Evolutionary conservation across 495 filamentous ascomycete species (phyloP), one percentile per base, ranked within the genome.

Genomic region (Ramalina intermedia): DNA sequence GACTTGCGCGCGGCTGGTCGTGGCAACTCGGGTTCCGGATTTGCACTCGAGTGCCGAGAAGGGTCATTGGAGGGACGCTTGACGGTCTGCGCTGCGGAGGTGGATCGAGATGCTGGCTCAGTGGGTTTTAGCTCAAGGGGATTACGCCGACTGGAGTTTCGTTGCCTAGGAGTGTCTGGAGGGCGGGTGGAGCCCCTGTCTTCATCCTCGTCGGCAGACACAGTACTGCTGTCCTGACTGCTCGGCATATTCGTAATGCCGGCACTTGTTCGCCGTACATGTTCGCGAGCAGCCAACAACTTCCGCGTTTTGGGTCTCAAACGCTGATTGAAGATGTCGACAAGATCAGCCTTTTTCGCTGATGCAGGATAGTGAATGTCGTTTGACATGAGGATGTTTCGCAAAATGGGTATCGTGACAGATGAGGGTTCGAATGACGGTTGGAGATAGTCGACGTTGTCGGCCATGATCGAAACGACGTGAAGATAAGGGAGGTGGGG

Each of bases 321-420:
- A 49, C 90, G 71, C 37, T 84, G 71, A 56, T 84, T 81, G 61
- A 98, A 86, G 24, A 96, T 70, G 4, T 82, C 77, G 47, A 98
- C 67, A 37, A 98, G 80, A 54, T 94, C 80, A 1, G 78, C 64
- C 67, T 98, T 98, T 65, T 96, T 96, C 33, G 83, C 79, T 43
- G 87, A 76, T 7, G 86, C 77, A 1, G 88, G 81, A 64, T 95
- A 96, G 12, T 78, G 57, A 50, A 96, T 69, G 61, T 86, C 81
- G 66, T 98, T 82, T 47, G 78, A 81, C 54, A 96, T 80, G 27
- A 98, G 79, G 52, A 96, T 90, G 18, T 82, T 84, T 41, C 91
- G 84, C 48, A 98, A 74, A 35, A 80, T 80, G 37, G 90, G 85
- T 24, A 95, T 78, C 5, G 86, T 96, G 47, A 96, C 73, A 46